Evolutionary conservation across 192 early-diverging fungal species (phyloP), one percentile per base, ranked within the genome.

Genomic region (Coemansia sp.): DNA sequence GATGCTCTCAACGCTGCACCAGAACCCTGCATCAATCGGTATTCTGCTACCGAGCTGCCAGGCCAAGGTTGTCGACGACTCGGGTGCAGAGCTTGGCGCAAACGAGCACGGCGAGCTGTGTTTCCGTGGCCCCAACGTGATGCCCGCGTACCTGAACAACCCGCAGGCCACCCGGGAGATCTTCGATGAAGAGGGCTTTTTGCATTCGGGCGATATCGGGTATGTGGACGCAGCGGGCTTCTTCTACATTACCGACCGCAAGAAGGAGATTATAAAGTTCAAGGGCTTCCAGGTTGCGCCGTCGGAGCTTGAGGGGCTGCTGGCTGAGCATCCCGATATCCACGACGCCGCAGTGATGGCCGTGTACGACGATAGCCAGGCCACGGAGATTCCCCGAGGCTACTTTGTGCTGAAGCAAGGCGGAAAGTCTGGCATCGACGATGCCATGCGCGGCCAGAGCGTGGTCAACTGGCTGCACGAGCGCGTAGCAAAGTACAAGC

Each of bases 201-300:
- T 94, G 24, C 90, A 91, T 47, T 95, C 91, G 6, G 89, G 88
- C 25, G 95, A 98, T 64, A 75, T 98, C 30, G 92, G 83, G 1
- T 52, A 82, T 16, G 68, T 88, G 10, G 88, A 92, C 59, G 71
- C 69, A 25, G 47, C 85, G 3, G 89, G 87, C 6, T 67, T 85
- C 53, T 85, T 88, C 56, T 86, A 73, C 62, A 82, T 88, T 25
- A 80, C 83, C 8, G 90, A 90, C 65, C 89, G 95, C 18, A 64
- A 89, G 24, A 98, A 95, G 82, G 91, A 94, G 62, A 77, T 95
- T 9, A 95, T 95, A 76, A 95, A 98, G 69, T 97, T 66, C 62
- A 95, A 95, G 65, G 83, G 85, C 18, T 83, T 83, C 54, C 81
- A 85, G 67, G 89, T 97, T 16, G 83, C 91, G 4, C 95, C 93